These are phyloP conservation scores for Trichoderma sp. DNA, from an alignment of 2,329 filamentous ascomycete genomes.

Conservation along the genomic window DNA sequence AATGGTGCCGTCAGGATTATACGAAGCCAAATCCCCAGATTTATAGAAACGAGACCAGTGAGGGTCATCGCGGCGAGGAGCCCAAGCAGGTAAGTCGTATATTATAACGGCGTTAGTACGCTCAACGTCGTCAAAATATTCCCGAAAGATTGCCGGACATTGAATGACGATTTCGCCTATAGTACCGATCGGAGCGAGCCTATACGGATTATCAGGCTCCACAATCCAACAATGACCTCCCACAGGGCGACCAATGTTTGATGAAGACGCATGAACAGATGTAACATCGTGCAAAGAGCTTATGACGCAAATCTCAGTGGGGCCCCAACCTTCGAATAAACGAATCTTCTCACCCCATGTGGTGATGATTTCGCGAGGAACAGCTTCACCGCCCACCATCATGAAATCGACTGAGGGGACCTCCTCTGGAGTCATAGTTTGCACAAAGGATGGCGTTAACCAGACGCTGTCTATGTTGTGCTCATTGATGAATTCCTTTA, in stretches of 20 bases:
- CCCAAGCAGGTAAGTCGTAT: conserved; percentile 1
- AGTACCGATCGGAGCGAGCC: conserved; percentile 33
- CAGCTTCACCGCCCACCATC: conserved; percentile 26
- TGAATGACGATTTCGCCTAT: conserved; percentile 43
- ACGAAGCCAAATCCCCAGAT: conserved; percentile 51
- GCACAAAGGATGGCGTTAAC: conserved; percentile 22
- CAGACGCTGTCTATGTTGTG: neutral
- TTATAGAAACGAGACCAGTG: conserved; percentile 43
- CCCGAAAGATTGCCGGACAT: conserved; percentile 51
- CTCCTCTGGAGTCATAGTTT: conserved; percentile 1
- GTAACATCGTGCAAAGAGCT: conserved; percentile 1
- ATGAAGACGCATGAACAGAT: neutral
- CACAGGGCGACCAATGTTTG: conserved; percentile 23
- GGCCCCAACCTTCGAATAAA: conserved; percentile 48
- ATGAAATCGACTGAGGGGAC: conserved; percentile 18
- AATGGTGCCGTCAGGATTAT: conserved; percentile 45
- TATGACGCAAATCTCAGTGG: conserved; percentile 45
- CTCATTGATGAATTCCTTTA: conserved; percentile 22
- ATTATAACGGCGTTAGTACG: conserved; percentile 51
- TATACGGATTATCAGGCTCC: conserved; percentile 31
- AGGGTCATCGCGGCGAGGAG: conserved; percentile 9
- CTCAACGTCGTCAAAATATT: conserved; percentile 48
- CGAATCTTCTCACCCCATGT: conserved; percentile 35
- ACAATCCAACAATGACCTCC: conserved; percentile 34
- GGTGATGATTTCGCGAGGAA: neutral